Percentiles rank a stretch among this genome's conserved stretches.
phyloP scores from a whole-genome alignment of 148 eudicot species.

The Cornus florida region DNA sequence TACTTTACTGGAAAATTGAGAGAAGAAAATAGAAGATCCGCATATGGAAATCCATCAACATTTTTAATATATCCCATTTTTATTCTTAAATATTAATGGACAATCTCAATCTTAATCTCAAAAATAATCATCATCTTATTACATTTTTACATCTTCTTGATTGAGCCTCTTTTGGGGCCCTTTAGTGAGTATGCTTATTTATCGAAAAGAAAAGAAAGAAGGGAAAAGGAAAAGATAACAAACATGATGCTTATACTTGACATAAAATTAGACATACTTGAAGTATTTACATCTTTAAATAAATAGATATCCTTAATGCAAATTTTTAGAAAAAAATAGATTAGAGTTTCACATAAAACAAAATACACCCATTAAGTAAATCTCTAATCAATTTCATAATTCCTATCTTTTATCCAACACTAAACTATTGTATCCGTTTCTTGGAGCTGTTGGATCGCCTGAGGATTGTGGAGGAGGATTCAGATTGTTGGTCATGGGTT shows the following conservation, averaged over 20 bases:
- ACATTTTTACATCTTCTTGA: not conserved
- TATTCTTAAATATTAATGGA: constrained; percentile 10
- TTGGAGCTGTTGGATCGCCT: too few relatives aligned
- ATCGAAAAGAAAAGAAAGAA: not conserved
- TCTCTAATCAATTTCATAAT: too few relatives aligned
- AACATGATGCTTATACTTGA: not conserved
- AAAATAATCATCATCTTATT: not conserved
- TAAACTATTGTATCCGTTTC: too few relatives aligned
- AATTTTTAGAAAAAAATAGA: too few relatives aligned
- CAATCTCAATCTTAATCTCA: not conserved
- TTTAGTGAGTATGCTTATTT: not conserved
- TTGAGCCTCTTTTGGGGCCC: not conserved
- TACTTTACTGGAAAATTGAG: not conserved
- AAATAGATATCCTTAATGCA: not conserved
- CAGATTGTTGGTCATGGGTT: too few relatives aligned
- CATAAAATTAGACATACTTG: too few relatives aligned
- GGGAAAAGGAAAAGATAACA: not conserved
- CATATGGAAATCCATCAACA: not conserved
- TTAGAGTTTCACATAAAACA: too few relatives aligned
- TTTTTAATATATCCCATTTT: not conserved
- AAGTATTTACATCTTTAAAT: too few relatives aligned
- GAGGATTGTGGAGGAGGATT: too few relatives aligned
- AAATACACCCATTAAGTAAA: too few relatives aligned
- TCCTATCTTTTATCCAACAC: too few relatives aligned
- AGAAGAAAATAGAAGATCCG: not conserved